Evolutionary conservation across 306 rosid species (phyloP).

Genomic region (Neltuma alba): DNA sequence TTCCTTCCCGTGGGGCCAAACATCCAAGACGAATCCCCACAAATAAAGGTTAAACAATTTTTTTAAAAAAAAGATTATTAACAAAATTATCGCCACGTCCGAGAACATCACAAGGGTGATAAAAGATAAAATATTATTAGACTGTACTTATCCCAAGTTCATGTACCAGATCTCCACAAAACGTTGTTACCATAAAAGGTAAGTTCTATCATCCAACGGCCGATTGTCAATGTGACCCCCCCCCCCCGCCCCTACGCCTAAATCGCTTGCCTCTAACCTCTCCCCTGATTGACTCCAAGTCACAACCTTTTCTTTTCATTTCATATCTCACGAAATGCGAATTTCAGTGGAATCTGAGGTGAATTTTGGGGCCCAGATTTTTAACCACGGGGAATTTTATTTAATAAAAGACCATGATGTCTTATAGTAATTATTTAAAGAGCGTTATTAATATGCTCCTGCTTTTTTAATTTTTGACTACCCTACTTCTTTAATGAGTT

Average conservation of each 20-base stretch:
- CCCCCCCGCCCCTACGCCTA: too few relatives aligned
- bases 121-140: not conserved
- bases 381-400: slow-evolving; percentile 31
- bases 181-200: not conserved
- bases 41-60: not conserved
- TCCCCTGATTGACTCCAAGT: not conserved
- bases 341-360: slow-evolving; percentile 35
- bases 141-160: not conserved
- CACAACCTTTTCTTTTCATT: slow-evolving; percentile 9
- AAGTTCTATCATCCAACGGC: slow-evolving; percentile 24
- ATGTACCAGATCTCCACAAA: slow-evolving; percentile 9
- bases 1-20: slow-evolving; percentile 36
- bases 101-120: slow-evolving; percentile 26
- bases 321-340: slow-evolving; percentile 18
- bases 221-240: not conserved
- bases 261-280: too few relatives aligned
- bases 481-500: slow-evolving; percentile 28
- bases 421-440: slow-evolving; percentile 21
- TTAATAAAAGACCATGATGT: slow-evolving; percentile 7
- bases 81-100: not conserved
- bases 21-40: slow-evolving; percentile 22
- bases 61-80: not conserved
- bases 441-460: slow-evolving; percentile 1
- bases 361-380: slow-evolving; percentile 36
- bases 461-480: not conserved